Conservation (phyloP, 441 rosid species). For the Pelargonium fulgidum region DNA sequence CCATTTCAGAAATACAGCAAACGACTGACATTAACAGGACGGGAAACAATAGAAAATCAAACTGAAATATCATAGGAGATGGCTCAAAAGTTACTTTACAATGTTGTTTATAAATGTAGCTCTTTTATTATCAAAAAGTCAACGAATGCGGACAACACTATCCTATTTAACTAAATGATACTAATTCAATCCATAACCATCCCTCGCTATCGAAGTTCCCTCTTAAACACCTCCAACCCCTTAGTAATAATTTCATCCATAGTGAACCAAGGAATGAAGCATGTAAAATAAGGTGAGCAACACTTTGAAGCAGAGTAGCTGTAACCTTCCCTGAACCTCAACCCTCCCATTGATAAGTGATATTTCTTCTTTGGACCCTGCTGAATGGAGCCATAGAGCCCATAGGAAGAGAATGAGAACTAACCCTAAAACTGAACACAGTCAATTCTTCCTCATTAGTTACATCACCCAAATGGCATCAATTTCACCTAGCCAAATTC, state of each 20-base stretch:
- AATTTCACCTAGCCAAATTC: background rate
- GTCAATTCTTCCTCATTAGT: background rate
- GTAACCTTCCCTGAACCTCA: background rate
- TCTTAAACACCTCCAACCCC: too few relatives aligned
- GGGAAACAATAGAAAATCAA: background rate
- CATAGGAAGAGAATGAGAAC: background rate
- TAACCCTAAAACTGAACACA: background rate
- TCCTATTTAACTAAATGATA: background rate
- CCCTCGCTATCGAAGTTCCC: too few relatives aligned
- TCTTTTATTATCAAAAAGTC: background rate
- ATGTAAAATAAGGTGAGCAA: too few relatives aligned
- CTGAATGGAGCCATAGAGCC: background rate
- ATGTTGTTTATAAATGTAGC: background rate
- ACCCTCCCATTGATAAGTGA: background rate
- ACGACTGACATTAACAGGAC: background rate
- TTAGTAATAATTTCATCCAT: too few relatives aligned
- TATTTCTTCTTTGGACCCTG: background rate
- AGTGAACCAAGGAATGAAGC: too few relatives aligned
- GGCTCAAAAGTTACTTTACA: background rate
- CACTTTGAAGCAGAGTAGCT: background rate
- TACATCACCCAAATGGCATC: background rate
- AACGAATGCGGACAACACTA: background rate
- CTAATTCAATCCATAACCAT: too few relatives aligned
- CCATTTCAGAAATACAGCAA: slow-evolving; percentile 12
- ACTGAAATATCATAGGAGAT: background rate